A percentile compares a stretch with the other conserved stretches of the same genome.
Conservation (phyloP, 805 yeast genomes). For the Komagataella mondaviorum region DNA sequence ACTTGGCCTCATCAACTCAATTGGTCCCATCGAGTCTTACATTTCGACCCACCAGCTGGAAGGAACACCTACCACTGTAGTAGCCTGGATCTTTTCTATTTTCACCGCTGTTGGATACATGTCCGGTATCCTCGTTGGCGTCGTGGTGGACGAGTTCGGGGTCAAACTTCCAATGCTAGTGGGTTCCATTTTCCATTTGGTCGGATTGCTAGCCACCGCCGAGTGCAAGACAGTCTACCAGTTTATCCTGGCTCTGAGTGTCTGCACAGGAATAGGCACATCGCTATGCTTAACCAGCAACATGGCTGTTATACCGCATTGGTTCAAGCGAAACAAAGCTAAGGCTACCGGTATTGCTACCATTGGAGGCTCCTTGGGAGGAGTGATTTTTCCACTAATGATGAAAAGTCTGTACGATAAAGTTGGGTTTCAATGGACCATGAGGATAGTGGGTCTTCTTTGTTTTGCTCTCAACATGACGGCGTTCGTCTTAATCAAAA, state of each 20-base stretch:
- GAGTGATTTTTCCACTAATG: constrained; percentile 44
- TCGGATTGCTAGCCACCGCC: constrained; percentile 40
- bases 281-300: constrained; percentile 31
- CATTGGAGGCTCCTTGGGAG: constrained; percentile 58
- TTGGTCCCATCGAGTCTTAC: constrained; percentile 53
- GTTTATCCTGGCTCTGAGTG: constrained; percentile 26
- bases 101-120: constrained; percentile 34
- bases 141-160: constrained; percentile 43
- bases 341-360: constrained; percentile 16
- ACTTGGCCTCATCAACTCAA: constrained; percentile 43
- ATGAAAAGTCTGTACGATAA: constrained; percentile 27
- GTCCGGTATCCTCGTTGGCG: constrained; percentile 39
- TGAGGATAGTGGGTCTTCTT: constrained; percentile 31
- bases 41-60: constrained; percentile 40
- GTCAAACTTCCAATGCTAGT: constrained; percentile 24
- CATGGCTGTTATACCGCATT: constrained; percentile 30
- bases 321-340: constrained; percentile 29
- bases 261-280: constrained; percentile 25
- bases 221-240: constrained; percentile 23
- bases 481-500: constrained; percentile 21
- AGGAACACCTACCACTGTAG: constrained; percentile 26
- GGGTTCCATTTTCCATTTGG: constrained; percentile 27
- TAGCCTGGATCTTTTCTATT: constrained; percentile 56
- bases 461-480: constrained; percentile 9
- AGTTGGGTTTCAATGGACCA: constrained; percentile 51